These are phyloP conservation scores for Colletotrichum musae DNA, from an alignment of 2,329 filamentous ascomycete species.

Conservation along the genomic window DNA sequence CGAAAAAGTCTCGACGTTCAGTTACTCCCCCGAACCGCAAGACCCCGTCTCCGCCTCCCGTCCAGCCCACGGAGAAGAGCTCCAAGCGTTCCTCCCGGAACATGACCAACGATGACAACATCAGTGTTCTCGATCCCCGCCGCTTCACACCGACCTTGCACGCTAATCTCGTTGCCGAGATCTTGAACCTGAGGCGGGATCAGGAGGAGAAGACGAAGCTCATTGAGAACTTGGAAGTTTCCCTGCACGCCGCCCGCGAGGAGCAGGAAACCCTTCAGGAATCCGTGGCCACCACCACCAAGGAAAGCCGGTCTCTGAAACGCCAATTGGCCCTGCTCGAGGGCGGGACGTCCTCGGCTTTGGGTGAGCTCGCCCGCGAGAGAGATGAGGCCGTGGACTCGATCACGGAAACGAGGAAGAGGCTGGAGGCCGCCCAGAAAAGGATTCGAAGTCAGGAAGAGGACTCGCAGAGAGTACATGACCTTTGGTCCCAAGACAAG, in stretches of 20 bases:
- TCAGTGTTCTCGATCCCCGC: constrained; percentile 86
- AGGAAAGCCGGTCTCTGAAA: constrained; percentile 85
- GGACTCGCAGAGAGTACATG: constrained; percentile 82
- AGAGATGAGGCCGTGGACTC: constrained; percentile 86
- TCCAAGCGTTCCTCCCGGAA: constrained; percentile 71
- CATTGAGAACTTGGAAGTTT: constrained; percentile 87
- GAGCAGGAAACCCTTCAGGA: constrained; percentile 82
- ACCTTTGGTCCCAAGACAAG: constrained; percentile 87
- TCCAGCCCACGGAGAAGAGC: constrained; percentile 57
- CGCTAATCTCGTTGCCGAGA: constrained; percentile 94
- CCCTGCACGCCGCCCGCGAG: constrained; percentile 77
- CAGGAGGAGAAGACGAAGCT: constrained; percentile 90
- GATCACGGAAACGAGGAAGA: constrained; percentile 79
- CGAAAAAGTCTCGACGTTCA: constrained; percentile 75
- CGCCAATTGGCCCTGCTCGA: constrained; percentile 90
- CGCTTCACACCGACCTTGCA: constrained; percentile 96
- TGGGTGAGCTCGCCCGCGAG: constrained; percentile 87
- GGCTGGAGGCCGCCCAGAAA: constrained; percentile 84
- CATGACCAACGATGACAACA: constrained; percentile 75
- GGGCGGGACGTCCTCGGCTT: constrained; percentile 86
- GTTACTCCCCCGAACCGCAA: constrained; percentile 71
- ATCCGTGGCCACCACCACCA: constrained; percentile 73
- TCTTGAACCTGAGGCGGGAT: constrained; percentile 87
- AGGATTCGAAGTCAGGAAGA: constrained; percentile 86
- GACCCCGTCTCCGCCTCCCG: constrained; percentile 71